These are phyloP conservation scores for Zymoseptoria tritici DNA, from an alignment of 2,329 filamentous ascomycete genomes.

Conservation along the genomic window DNA sequence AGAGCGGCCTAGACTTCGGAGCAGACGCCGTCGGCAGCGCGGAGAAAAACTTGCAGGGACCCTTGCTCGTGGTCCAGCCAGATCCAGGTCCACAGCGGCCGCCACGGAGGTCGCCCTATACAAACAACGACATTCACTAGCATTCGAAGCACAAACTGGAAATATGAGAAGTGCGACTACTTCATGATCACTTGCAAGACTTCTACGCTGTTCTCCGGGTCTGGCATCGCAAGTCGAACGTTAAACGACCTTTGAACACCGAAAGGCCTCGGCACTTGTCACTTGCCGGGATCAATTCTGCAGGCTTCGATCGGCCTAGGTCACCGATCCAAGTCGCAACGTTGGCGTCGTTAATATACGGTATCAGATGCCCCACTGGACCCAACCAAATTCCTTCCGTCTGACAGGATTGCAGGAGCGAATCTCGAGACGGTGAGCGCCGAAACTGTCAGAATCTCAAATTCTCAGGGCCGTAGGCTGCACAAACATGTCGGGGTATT, in stretches of 20 bases:
- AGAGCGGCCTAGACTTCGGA: not conserved
- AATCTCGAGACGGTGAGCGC: slow-evolving; percentile 20
- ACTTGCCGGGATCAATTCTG: not conserved
- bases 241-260: not conserved
- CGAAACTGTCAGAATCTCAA: slow-evolving; percentile 27
- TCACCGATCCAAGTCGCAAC: not conserved
- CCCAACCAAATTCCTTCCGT: not conserved
- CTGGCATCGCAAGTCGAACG: not conserved
- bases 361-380: not conserved
- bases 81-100: not conserved
- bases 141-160: not conserved
- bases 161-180: not conserved
- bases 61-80: not conserved
- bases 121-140: not conserved
- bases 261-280: not conserved
- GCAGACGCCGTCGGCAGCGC: not conserved
- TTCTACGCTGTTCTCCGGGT: not conserved
- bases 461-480: slow-evolving; percentile 23
- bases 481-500: slow-evolving; percentile 30
- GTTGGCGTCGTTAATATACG: not conserved
- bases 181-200: not conserved
- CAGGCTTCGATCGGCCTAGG: not conserved
- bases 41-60: not conserved
- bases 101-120: not conserved
- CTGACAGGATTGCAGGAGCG: slow-evolving; percentile 4